Evolutionary conservation across 495 filamentous ascomycete genomes (phyloP).

Genomic region (Penicillium canariense): DNA sequence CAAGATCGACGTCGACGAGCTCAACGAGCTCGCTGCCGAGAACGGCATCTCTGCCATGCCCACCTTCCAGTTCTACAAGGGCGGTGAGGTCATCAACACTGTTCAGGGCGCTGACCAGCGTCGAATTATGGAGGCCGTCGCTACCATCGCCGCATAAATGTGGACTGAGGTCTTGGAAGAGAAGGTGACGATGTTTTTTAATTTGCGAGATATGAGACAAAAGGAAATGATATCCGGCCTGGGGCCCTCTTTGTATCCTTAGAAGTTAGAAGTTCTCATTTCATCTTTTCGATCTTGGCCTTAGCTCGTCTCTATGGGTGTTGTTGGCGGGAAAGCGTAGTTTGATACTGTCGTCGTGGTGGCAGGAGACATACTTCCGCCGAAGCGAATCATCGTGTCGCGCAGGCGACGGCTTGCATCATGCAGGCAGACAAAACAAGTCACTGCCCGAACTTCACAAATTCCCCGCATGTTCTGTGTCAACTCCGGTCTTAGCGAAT

Average conservation of each 20-base stretch:
- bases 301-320: background rate
- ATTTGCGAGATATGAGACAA: background rate
- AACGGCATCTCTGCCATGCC: conserved; percentile 93
- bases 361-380: background rate
- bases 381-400: background rate
- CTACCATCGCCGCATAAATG: conserved; percentile 2
- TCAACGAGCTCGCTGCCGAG: conserved; percentile 72
- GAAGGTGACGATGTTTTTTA: background rate
- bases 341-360: background rate
- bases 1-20: conserved; percentile 91
- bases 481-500: background rate
- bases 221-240: conserved; percentile 4
- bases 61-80: conserved; percentile 84
- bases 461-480: background rate
- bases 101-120: conserved; percentile 80
- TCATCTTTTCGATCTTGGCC: too few relatives aligned
- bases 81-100: conserved; percentile 64
- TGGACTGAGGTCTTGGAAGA: background rate
- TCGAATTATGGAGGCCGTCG: conserved; percentile 45
- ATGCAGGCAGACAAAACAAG: conserved; percentile 3
- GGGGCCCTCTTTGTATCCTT: conserved; percentile 1
- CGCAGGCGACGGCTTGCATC: conserved; percentile 6
- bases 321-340: background rate
- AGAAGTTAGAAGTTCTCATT: background rate
- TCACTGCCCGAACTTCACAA: too few relatives aligned